These are phyloP conservation scores for Ramalina intermedia DNA, from an alignment of 495 filamentous ascomycete genomes.

Conservation along the genomic window DNA sequence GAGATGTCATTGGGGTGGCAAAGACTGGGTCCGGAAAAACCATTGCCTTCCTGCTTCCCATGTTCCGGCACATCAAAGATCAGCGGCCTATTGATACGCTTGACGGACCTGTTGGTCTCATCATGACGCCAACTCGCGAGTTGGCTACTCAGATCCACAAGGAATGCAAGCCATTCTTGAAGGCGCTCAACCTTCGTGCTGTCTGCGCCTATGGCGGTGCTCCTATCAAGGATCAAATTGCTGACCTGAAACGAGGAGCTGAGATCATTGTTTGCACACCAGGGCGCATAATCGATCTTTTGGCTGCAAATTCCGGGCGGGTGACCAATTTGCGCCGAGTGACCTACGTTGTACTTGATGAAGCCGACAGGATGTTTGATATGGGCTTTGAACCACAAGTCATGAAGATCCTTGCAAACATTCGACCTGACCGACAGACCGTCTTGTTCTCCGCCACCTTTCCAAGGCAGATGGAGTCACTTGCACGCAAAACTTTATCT, in stretches of 20 bases:
- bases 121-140: constrained; percentile 93
- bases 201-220: constrained; percentile 94
- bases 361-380: constrained; percentile 98
- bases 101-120: constrained; percentile 76
- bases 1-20: constrained; percentile 90
- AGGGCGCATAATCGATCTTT: constrained; percentile 90
- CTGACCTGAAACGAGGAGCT: constrained; percentile 83
- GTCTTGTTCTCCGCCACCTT: constrained; percentile 96
- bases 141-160: constrained; percentile 87
- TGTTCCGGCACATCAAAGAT: constrained; percentile 97
- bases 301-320: constrained; percentile 81
- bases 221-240: constrained; percentile 96
- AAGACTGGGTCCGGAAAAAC: constrained; percentile 99
- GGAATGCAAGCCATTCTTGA: constrained; percentile 87
- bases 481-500: constrained; percentile 76
- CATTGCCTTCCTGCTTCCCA: constrained; percentile 82
- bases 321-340: constrained; percentile 83
- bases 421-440: constrained; percentile 82
- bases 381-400: constrained; percentile 99
- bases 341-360: constrained; percentile 88
- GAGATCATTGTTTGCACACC: constrained; percentile 94
- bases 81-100: constrained; percentile 67
- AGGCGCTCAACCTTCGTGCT: constrained; percentile 73
- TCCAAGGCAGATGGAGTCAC: constrained; percentile 80
- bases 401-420: constrained; percentile 86